A percentile compares a stretch with the other conserved stretches of the same genome.
phyloP scores from a whole-genome alignment of 768 basidiomycete genomes.

The Guyanaporus albipodus region DNA sequence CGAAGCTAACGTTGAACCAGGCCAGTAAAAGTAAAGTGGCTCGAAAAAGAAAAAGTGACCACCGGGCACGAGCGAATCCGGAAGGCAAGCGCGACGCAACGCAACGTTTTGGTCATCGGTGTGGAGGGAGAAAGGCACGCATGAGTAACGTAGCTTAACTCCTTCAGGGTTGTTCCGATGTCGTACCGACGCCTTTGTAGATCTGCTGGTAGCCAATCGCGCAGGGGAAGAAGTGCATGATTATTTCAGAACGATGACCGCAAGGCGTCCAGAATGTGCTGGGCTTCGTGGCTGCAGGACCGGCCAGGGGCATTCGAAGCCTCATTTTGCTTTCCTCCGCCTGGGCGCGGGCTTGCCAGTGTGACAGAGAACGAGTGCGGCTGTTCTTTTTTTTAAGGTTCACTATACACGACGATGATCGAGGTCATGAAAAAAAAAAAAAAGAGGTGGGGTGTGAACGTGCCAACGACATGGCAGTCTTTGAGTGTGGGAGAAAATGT shows the following conservation, averaged over 20 bases:
- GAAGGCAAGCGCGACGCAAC: neutral
- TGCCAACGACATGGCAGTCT: slow-evolving; percentile 20
- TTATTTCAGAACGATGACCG: slow-evolving; percentile 8
- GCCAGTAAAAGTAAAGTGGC: too few relatives aligned
- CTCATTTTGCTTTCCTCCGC: neutral
- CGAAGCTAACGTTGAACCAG: too few relatives aligned
- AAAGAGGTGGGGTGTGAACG: slow-evolving; percentile 31
- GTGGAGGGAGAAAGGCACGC: slow-evolving; percentile 8
- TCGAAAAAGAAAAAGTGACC: too few relatives aligned
- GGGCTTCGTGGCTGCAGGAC: neutral
- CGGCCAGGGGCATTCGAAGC: slow-evolving; percentile 6
- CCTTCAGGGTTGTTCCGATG: slow-evolving; percentile 32
- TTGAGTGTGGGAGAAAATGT: slow-evolving; percentile 26
- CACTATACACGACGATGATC: slow-evolving; percentile 21
- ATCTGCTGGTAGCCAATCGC: slow-evolving; percentile 14
- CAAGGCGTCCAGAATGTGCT: slow-evolving; percentile 3
- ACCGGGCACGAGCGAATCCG: slow-evolving; percentile 1
- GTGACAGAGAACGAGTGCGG: slow-evolving; percentile 2
- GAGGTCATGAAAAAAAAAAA: slow-evolving; percentile 15
- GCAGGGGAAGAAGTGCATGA: slow-evolving; percentile 8
- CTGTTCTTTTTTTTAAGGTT: slow-evolving; percentile 21
- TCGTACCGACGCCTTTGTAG: slow-evolving; percentile 14
- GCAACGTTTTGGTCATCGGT: neutral
- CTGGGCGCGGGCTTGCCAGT: neutral
- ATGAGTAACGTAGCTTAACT: slow-evolving; percentile 27